These are phyloP conservation scores for Lactarius hengduanensis DNA, from an alignment of 768 basidiomycete genomes.

Conservation along the genomic window DNA sequence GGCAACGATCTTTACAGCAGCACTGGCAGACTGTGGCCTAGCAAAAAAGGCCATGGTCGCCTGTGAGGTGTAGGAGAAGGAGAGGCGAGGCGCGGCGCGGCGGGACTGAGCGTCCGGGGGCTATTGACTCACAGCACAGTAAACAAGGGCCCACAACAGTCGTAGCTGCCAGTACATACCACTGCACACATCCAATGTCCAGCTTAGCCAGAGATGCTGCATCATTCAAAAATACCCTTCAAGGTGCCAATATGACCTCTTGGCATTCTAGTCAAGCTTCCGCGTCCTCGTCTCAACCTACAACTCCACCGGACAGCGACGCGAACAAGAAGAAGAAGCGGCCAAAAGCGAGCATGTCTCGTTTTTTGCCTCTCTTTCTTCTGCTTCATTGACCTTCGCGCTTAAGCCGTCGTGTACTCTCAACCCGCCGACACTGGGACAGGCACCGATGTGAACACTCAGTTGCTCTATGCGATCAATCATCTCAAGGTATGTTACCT, in stretches of 20 bases:
- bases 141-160: conserved; percentile 18
- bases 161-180: neutral
- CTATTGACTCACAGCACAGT: neutral
- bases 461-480: conserved; percentile 80
- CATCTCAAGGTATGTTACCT: conserved; percentile 63
- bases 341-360: conserved; percentile 60
- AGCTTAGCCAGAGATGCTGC: conserved; percentile 67
- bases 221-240: conserved; percentile 62
- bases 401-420: conserved; percentile 71
- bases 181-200: conserved; percentile 48
- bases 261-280: conserved; percentile 60
- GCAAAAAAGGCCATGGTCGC: conserved; percentile 66
- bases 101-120: neutral
- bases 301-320: conserved; percentile 31
- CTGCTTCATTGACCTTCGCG: conserved; percentile 28
- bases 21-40: conserved; percentile 54
- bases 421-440: conserved; percentile 86
- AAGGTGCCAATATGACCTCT: conserved; percentile 66
- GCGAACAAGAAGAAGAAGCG: conserved; percentile 47
- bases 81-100: neutral
- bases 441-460: conserved; percentile 81
- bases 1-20: conserved; percentile 71
- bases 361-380: conserved; percentile 28
- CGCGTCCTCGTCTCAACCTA: conserved; percentile 42
- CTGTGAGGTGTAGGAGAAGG: conserved; percentile 10